Evolutionary conservation across 1,139 yeast species (phyloP).

Genomic region (Geotrichum bryndzae): DNA sequence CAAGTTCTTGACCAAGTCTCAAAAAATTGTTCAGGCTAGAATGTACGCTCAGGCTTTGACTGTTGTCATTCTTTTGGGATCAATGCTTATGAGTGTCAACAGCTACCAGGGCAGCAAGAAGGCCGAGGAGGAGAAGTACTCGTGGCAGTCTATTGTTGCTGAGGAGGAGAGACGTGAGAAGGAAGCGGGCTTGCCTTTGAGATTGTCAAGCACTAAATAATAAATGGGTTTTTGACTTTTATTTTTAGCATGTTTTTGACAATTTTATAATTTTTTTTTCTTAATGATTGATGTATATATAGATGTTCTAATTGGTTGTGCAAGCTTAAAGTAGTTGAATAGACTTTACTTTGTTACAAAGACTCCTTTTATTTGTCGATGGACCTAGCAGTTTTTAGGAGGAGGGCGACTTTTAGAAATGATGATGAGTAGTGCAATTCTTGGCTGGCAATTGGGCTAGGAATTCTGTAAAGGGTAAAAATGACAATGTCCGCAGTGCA

Average conservation of each 20-base stretch:
- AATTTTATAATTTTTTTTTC: too few species aligned
- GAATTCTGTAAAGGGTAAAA: too few species aligned
- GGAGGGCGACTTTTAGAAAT: too few species aligned
- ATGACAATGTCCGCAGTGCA: too few species aligned
- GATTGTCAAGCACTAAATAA: background rate
- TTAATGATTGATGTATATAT: background rate
- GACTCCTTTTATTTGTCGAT: too few species aligned
- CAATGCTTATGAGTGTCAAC: slow-evolving; percentile 32
- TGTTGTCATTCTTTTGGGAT: slow-evolving; percentile 34
- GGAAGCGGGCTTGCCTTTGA: slow-evolving; percentile 19
- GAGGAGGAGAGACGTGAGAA: slow-evolving; percentile 28
- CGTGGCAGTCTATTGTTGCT: slow-evolving; percentile 29
- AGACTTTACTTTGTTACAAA: background rate
- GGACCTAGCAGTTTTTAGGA: too few species aligned
- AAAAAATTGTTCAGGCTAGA: slow-evolving; percentile 88
- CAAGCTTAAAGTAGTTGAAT: background rate
- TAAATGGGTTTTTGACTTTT: background rate
- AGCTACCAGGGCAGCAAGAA: slow-evolving; percentile 20
- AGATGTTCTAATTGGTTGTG: background rate
- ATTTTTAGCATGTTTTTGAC: background rate
- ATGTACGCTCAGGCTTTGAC: slow-evolving; percentile 84
- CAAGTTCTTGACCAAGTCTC: slow-evolving; percentile 68
- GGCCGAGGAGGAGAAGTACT: slow-evolving; percentile 29
- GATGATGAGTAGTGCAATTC: too few species aligned
- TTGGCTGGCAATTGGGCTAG: too few species aligned